Conservation (phyloP, 805 yeast species). For the Cyberlindnera mycetangii region DNA sequence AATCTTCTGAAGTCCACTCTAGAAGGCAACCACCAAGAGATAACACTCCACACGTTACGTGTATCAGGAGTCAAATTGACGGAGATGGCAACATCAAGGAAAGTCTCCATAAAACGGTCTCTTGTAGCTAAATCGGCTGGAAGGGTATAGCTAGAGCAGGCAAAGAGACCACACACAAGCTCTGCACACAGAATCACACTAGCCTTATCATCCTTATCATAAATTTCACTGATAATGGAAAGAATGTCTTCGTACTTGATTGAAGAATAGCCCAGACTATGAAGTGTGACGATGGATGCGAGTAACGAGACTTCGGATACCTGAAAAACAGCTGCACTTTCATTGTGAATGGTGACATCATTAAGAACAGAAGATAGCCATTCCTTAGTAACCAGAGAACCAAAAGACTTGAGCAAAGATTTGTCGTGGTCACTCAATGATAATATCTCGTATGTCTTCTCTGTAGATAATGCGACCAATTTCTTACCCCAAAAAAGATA, state of each 20-base stretch:
- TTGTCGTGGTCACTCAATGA: conserved; percentile 42
- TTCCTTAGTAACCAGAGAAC: conserved; percentile 44
- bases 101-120: conserved; percentile 44
- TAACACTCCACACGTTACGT: conserved; percentile 67
- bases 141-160: conserved; percentile 44
- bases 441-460: conserved; percentile 28
- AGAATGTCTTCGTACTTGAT: conserved; percentile 52
- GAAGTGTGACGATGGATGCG: conserved; percentile 45
- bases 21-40: conserved; percentile 70
- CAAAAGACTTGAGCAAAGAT: conserved; percentile 39
- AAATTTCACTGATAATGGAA: conserved; percentile 45
- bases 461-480: conserved; percentile 40
- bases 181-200: conserved; percentile 76
- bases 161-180: conserved; percentile 58
- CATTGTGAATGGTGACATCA: conserved; percentile 63
- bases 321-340: conserved; percentile 63
- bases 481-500: conserved; percentile 74
- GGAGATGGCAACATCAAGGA: conserved; percentile 45
- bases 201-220: conserved; percentile 66
- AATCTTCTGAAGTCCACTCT: conserved; percentile 67
- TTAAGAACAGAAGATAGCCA: conserved; percentile 57
- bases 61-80: conserved; percentile 73
- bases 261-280: conserved; percentile 41
- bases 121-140: conserved; percentile 33
- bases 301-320: conserved; percentile 61